These are phyloP conservation scores for Trichoderma asperellum DNA, from an alignment of 2,329 filamentous ascomycete species.

Conservation along the genomic window DNA sequence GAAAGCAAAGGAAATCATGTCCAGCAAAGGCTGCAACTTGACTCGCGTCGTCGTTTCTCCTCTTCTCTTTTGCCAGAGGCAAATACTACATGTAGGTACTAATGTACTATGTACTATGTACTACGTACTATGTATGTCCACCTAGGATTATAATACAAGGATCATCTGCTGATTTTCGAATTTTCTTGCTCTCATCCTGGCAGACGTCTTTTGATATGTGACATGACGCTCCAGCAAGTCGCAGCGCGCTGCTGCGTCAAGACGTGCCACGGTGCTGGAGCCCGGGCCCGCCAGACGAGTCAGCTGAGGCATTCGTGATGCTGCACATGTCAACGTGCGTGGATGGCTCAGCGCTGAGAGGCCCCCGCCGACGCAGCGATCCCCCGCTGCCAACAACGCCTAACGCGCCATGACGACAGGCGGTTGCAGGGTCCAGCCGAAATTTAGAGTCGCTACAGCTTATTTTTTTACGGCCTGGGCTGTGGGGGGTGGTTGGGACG, in stretches of 20 bases:
- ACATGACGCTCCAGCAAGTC: not conserved
- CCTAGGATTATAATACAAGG: not conserved
- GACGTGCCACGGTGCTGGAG: not conserved
- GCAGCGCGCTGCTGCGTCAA: not conserved
- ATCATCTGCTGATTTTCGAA: not conserved
- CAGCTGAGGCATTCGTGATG: slow-evolving; percentile 15
- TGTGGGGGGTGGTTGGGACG: not conserved
- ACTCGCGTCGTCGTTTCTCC: not conserved
- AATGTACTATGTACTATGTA: not conserved
- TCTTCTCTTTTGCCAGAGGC: not conserved
- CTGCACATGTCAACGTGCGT: slow-evolving; percentile 15
- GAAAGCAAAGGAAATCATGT: not conserved
- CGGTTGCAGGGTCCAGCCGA: not conserved
- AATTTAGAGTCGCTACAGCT: not conserved
- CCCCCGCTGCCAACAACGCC: not conserved
- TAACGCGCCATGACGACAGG: slow-evolving; percentile 1
- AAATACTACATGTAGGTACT: not conserved
- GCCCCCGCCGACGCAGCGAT: not conserved
- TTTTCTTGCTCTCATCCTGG: not conserved
- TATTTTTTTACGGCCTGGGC: not conserved
- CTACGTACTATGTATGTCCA: not conserved
- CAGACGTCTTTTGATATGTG: not conserved
- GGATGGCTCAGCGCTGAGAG: not conserved
- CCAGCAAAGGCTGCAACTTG: not conserved
- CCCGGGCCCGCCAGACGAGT: slow-evolving; percentile 3